phyloP scores from a whole-genome alignment of 331 rosid genomes.

The Stylosanthes scabra region DNA sequence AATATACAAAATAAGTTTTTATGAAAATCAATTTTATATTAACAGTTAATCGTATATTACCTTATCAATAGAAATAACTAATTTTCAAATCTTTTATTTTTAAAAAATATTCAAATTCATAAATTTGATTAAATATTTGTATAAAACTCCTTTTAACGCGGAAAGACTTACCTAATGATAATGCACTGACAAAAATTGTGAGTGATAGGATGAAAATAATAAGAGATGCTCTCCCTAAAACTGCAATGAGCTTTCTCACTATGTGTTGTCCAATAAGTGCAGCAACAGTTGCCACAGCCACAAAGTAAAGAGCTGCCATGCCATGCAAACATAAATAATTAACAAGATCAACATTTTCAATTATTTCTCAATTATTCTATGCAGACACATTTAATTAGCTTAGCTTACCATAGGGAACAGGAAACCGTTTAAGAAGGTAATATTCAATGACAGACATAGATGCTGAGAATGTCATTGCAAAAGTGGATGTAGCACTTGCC shows the following conservation, averaged over 20 bases:
- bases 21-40: no score
- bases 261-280: slow-evolving; percentile 73
- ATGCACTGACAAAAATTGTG: slow-evolving; percentile 68
- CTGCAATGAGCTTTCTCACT: slow-evolving; percentile 65
- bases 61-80: no score
- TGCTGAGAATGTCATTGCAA: slow-evolving; percentile 86
- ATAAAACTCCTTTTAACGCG: no score
- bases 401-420: slow-evolving; percentile 68
- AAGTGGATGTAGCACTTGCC: slow-evolving; percentile 77
- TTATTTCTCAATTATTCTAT: neutral
- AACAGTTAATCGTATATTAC: no score
- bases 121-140: no score
- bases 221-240: slow-evolving; percentile 74
- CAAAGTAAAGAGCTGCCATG: slow-evolving; percentile 73
- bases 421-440: slow-evolving; percentile 82
- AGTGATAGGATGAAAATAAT: slow-evolving; percentile 78
- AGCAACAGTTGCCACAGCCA: slow-evolving; percentile 65
- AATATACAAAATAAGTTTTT: no score
- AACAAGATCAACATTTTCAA: neutral
- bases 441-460: slow-evolving; percentile 90
- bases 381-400: no score
- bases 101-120: neutral
- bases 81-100: no score
- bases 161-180: slow-evolving; percentile 50
- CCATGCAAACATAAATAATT: neutral